Evolutionary conservation across 2,329 filamentous ascomycete genomes (phyloP).

Genomic region (Fusarium scirpi): DNA sequence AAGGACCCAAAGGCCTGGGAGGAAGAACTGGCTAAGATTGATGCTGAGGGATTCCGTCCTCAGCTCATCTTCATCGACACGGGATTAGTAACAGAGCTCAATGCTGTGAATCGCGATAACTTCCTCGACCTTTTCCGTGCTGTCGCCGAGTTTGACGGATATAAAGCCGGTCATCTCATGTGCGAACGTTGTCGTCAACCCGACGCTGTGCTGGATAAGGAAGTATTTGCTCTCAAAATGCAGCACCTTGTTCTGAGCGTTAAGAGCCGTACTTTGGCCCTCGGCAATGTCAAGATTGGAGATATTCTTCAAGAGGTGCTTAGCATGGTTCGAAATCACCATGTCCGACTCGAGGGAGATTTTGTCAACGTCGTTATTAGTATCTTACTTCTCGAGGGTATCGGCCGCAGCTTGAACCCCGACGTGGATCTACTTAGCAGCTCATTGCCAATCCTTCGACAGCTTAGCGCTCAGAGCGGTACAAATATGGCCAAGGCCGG

Average conservation of each 20-base stretch:
- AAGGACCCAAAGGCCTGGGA: constrained; percentile 78
- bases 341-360: constrained; percentile 94
- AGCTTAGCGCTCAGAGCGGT: constrained; percentile 83
- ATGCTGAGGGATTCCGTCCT: constrained; percentile 88
- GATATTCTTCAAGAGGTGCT: constrained; percentile 93
- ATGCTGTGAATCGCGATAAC: constrained; percentile 85
- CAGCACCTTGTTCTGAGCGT: constrained; percentile 93
- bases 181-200: constrained; percentile 94
- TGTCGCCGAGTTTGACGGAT: constrained; percentile 96
- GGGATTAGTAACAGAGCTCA: constrained; percentile 93
- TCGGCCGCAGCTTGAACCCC: constrained; percentile 87
- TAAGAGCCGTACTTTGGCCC: constrained; percentile 88
- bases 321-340: constrained; percentile 89
- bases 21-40: constrained; percentile 78
- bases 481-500: constrained; percentile 76
- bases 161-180: constrained; percentile 95
- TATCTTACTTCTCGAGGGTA: constrained; percentile 92
- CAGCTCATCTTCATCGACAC: constrained; percentile 98
- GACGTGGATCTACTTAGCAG: constrained; percentile 87
- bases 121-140: constrained; percentile 97
- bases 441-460: constrained; percentile 88
- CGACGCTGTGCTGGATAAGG: constrained; percentile 86
- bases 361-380: constrained; percentile 99
- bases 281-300: constrained; percentile 95
- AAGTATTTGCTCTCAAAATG: constrained; percentile 96